Evolutionary conservation across 2,329 filamentous ascomycete genomes (phyloP).

Genomic region (Drechslerella coelobrocha): DNA sequence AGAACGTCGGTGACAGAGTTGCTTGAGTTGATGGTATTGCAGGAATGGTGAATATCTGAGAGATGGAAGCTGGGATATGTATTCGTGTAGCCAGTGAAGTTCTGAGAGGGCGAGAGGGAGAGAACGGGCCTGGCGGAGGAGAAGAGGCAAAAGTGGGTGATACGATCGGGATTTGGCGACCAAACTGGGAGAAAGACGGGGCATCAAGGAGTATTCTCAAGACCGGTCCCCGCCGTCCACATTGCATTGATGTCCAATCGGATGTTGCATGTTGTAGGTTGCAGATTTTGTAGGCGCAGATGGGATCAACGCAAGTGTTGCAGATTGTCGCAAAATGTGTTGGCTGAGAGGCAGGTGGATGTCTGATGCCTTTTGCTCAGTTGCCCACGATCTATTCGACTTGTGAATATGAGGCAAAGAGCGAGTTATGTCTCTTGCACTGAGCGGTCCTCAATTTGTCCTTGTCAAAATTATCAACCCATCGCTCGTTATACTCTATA

Average conservation of each 20-base stretch:
- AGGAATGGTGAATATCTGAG: conserved; percentile 10
- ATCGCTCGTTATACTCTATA: conserved; percentile 35
- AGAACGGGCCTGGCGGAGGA: conserved; percentile 50
- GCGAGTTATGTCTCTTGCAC: neutral
- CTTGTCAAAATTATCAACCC: conserved; percentile 10
- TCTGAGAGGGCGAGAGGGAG: conserved; percentile 47
- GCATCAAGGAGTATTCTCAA: conserved; percentile 6
- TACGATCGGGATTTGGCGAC: neutral
- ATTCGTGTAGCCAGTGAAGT: conserved; percentile 49
- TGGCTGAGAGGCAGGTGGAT: neutral
- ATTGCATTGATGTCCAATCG: neutral
- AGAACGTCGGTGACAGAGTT: conserved; percentile 65
- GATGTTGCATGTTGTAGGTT: neutral
- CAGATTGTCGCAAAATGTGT: neutral
- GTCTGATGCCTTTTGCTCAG: too few relatives aligned
- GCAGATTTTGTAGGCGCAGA: neutral
- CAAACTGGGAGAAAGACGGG: conserved; percentile 10
- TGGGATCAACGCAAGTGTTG: neutral
- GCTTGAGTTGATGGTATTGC: conserved; percentile 21
- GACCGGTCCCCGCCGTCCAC: too few relatives aligned
- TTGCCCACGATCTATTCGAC: neutral
- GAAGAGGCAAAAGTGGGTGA: conserved; percentile 26
- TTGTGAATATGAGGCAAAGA: neutral
- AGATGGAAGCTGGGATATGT: neutral
- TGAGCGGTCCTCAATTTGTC: conserved; percentile 4